A percentile compares a stretch with the other conserved stretches of the same genome.
Conservation (phyloP, 768 basidiomycete species). For the Leccinum boreale region DNA sequence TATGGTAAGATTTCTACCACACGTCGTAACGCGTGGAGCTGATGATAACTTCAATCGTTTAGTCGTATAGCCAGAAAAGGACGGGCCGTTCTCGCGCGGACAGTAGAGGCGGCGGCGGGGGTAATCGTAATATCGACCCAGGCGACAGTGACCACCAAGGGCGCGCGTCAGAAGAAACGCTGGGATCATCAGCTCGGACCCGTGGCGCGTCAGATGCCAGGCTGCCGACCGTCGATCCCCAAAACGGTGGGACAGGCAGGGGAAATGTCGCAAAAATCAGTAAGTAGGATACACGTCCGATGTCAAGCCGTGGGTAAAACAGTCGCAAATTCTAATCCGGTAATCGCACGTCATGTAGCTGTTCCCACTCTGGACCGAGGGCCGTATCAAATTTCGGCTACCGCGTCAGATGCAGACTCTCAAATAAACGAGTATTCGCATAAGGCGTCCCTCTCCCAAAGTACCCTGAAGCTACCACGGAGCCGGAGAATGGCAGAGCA, state of each 20-base stretch:
- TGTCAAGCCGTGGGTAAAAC: slow-evolving; percentile 20
- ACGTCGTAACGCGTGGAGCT: slow-evolving; percentile 7
- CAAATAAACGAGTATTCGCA: slow-evolving; percentile 19
- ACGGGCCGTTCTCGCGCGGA: slow-evolving; percentile 48
- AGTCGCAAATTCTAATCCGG: slow-evolving; percentile 21
- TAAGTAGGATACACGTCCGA: slow-evolving; percentile 25
- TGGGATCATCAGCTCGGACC: slow-evolving; percentile 36
- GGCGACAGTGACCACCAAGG: slow-evolving; percentile 37
- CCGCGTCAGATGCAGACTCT: slow-evolving; percentile 8
- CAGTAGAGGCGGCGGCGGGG: slow-evolving; percentile 45
- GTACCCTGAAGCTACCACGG: slow-evolving; percentile 22
- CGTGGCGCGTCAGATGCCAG: slow-evolving; percentile 75
- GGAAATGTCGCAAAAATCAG: slow-evolving; percentile 22
- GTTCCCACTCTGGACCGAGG: slow-evolving; percentile 17
- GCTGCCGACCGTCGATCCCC: slow-evolving; percentile 30
- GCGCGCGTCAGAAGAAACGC: slow-evolving; percentile 32
- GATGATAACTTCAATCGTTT: slow-evolving; percentile 15
- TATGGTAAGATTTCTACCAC: slow-evolving; percentile 51
- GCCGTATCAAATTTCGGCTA: slow-evolving; percentile 13
- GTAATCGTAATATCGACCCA: slow-evolving; percentile 34
- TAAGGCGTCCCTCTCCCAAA: slow-evolving; percentile 22
- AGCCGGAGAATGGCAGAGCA: slow-evolving; percentile 25
- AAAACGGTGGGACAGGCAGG: slow-evolving; percentile 18
- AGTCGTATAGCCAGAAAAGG: slow-evolving; percentile 80
- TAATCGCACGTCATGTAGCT: slow-evolving; percentile 19